These are phyloP conservation scores for Fusarium sp. DNA, from an alignment of 2,329 filamentous ascomycete genomes.

Conservation along the genomic window DNA sequence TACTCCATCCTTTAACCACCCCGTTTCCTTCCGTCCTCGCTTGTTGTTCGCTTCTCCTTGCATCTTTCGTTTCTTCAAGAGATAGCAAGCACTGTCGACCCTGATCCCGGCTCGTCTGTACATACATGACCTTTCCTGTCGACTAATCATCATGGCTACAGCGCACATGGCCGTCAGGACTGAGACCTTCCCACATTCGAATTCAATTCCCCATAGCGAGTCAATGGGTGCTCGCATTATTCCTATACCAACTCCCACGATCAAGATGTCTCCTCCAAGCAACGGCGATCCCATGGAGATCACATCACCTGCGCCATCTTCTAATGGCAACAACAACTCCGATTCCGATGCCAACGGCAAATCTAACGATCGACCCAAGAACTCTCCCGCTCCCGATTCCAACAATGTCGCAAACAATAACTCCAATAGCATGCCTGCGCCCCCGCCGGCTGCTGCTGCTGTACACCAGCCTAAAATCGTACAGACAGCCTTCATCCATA, in stretches of 20 bases:
- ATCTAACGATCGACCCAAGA: constrained; percentile 48
- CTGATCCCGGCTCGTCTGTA: constrained; percentile 8
- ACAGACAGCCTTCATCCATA: constrained; percentile 98
- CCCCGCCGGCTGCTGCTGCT: constrained; percentile 68
- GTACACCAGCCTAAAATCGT: constrained; percentile 97
- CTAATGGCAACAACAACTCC: constrained; percentile 55
- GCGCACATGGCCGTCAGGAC: constrained; percentile 63
- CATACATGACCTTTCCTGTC: constrained; percentile 27
- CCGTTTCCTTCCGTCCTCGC: constrained; percentile 30
- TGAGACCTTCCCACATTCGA: constrained; percentile 59
- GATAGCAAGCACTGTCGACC: constrained; percentile 22
- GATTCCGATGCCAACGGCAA: constrained; percentile 53
- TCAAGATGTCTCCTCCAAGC: constrained; percentile 67
- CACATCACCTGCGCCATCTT: constrained; percentile 60
- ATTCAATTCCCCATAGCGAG: constrained; percentile 52
- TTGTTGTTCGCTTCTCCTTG: constrained; percentile 16
- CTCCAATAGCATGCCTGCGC: constrained; percentile 58
- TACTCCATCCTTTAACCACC: constrained; percentile 33
- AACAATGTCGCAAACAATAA: constrained; percentile 40
- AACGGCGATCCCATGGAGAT: constrained; percentile 70
- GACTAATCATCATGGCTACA: constrained; percentile 47
- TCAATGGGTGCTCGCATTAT: constrained; percentile 63
- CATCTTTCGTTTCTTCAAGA: constrained; percentile 18
- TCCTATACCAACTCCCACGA: constrained; percentile 64
- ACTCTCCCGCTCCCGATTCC: constrained; percentile 52